Percentiles rank a stretch among this genome's conserved stretches.
Evolutionary conservation across 495 filamentous ascomycete genomes (phyloP).

Genomic region (Chaetomium fimeti): DNA sequence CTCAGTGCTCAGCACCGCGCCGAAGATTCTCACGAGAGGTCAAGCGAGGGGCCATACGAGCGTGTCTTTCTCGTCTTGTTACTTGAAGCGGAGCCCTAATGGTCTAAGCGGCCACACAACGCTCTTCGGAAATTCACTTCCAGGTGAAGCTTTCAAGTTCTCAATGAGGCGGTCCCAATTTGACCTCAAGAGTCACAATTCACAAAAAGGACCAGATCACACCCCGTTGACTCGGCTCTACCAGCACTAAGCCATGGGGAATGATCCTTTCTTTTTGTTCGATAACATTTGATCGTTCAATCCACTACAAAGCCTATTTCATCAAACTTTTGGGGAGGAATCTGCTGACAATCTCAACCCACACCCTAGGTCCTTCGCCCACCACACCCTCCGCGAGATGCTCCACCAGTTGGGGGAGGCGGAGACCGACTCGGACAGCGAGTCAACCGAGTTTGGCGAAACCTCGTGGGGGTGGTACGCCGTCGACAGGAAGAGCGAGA

Average conservation of each 20-base stretch:
- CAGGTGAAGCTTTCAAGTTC: neutral
- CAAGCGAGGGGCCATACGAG: neutral
- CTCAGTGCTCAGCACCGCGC: neutral
- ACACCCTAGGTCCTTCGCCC: conserved; percentile 2
- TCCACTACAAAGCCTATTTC: neutral
- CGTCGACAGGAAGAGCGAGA: neutral
- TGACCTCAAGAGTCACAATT: neutral
- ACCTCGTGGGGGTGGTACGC: too few species aligned
- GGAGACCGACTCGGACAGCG: neutral
- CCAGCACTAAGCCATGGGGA: neutral
- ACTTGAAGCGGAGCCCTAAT: too few species aligned
- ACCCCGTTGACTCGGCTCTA: neutral
- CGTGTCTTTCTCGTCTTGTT: neutral
- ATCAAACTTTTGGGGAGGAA: neutral
- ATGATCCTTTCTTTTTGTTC: neutral
- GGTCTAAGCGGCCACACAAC: too few species aligned
- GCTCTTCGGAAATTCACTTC: too few species aligned
- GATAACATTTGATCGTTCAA: neutral
- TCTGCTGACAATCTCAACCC: neutral
- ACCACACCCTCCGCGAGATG: neutral
- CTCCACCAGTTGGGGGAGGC: neutral
- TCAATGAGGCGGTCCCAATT: neutral
- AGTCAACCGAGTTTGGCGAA: neutral
- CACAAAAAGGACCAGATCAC: neutral
- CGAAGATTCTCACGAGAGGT: too few species aligned